phyloP scores from a whole-genome alignment of 2,329 filamentous ascomycete species.

The Colletotrichum sp. region DNA sequence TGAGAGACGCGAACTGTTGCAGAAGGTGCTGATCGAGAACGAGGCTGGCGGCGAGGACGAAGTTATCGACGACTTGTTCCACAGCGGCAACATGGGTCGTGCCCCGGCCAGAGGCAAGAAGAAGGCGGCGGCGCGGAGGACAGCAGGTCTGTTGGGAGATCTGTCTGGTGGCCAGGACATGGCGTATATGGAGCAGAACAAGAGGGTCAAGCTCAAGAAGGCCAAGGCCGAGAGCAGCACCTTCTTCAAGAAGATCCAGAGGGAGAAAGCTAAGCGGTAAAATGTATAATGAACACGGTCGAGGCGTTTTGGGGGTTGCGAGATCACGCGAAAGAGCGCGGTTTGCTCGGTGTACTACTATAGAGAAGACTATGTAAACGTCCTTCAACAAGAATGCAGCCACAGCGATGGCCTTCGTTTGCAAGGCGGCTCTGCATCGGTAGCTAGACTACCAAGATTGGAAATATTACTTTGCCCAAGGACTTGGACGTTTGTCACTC shows the following conservation, averaged over 20 bases:
- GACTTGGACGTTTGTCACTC: background rate
- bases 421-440: background rate
- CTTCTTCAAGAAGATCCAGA: slow-evolving; percentile 70
- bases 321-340: background rate
- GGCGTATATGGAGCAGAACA: slow-evolving; percentile 91
- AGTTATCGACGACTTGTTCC: slow-evolving; percentile 67
- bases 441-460: background rate
- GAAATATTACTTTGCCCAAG: background rate
- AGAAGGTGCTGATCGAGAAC: slow-evolving; percentile 88
- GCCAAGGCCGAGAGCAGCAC: slow-evolving; percentile 67
- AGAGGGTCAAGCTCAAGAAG: slow-evolving; percentile 67
- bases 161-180: slow-evolving; percentile 93
- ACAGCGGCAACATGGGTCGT: slow-evolving; percentile 47
- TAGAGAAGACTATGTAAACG: background rate
- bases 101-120: slow-evolving; percentile 40
- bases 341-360: background rate
- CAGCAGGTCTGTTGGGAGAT: slow-evolving; percentile 84
- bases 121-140: slow-evolving; percentile 73
- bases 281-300: background rate
- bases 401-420: background rate
- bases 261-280: slow-evolving; percentile 52
- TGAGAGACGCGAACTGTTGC: slow-evolving; percentile 84
- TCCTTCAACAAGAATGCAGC: background rate
- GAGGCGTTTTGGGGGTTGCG: background rate
- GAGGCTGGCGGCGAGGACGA: slow-evolving; percentile 77